phyloP scores from a whole-genome alignment of 2,329 filamentous ascomycete genomes.

The Pyrenochaeta sp. region DNA sequence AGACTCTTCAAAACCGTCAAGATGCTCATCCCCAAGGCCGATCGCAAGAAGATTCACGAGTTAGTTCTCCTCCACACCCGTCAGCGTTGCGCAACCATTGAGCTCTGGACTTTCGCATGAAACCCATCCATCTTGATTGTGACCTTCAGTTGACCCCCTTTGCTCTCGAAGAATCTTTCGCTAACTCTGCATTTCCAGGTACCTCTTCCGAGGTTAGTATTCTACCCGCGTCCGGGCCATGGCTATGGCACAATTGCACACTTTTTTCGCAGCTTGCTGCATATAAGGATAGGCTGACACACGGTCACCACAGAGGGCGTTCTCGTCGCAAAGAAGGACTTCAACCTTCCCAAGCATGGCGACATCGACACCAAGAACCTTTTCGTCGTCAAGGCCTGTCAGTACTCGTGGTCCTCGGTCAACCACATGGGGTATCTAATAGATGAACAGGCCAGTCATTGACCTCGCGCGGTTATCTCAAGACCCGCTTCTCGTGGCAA shows the following conservation, averaged over 20 bases:
- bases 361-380: conserved; percentile 99
- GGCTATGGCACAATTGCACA: conserved; percentile 48
- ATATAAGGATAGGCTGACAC: conserved; percentile 52
- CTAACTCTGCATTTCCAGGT: conserved; percentile 39
- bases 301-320: conserved; percentile 68
- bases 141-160: conserved; percentile 24
- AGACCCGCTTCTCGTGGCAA: conserved; percentile 92
- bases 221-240: conserved; percentile 39
- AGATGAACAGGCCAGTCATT: conserved; percentile 75
- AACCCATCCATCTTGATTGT: conserved; percentile 40
- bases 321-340: conserved; percentile 99
- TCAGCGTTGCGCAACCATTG: conserved; percentile 29
- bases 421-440: conserved; percentile 16
- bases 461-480: conserved; percentile 96
- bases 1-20: conserved; percentile 49
- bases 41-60: conserved; percentile 99
- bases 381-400: conserved; percentile 94
- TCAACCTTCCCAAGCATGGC: conserved; percentile 95
- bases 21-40: conserved; percentile 98
- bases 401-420: conserved; percentile 19
- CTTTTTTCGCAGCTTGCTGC: conserved; percentile 43
- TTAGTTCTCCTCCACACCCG: conserved; percentile 69
- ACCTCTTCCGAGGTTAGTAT: conserved; percentile 55
- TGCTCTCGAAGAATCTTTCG: conserved; percentile 18
- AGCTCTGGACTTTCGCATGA: conserved; percentile 35